Conservation (phyloP, 441 rosid species). For the Gossypium trilobum region DNA sequence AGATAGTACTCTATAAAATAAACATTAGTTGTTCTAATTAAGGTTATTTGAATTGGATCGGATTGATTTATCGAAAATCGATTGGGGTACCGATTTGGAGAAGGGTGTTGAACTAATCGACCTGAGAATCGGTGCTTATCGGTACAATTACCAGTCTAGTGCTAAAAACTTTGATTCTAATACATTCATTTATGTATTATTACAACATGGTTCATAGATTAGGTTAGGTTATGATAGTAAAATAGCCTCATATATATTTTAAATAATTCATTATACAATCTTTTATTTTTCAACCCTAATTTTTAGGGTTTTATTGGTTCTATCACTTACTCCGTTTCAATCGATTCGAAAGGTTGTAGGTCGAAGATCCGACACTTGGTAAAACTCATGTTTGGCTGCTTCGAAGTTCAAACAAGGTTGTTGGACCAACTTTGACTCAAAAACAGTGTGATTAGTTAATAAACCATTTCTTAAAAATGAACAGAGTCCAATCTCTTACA, state of each 20-base stretch:
- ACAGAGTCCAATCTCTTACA: not conserved
- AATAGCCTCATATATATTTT: not conserved
- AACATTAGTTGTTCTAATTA: no score
- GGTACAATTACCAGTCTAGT: not conserved
- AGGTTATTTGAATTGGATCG: no score
- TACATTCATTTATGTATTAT: no score
- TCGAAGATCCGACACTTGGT: no score
- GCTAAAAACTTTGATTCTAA: not conserved
- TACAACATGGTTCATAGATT: not conserved
- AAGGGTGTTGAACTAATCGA: no score
- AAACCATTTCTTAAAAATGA: not conserved
- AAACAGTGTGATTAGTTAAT: not conserved
- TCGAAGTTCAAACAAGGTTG: not conserved
- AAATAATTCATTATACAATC: not conserved
- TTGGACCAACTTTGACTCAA: not conserved
- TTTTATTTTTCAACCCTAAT: not conserved
- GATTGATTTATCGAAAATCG: no score
- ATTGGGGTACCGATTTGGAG: no score
- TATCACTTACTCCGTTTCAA: no score
- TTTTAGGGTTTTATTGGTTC: not conserved
- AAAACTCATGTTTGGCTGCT: no score
- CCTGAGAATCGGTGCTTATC: no score
- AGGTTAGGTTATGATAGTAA: not conserved
- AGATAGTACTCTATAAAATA: no score
- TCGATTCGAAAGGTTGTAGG: no score